These are phyloP conservation scores for Cladophialophora chaetospira DNA, from an alignment of 2,329 filamentous ascomycete genomes.

Conservation along the genomic window DNA sequence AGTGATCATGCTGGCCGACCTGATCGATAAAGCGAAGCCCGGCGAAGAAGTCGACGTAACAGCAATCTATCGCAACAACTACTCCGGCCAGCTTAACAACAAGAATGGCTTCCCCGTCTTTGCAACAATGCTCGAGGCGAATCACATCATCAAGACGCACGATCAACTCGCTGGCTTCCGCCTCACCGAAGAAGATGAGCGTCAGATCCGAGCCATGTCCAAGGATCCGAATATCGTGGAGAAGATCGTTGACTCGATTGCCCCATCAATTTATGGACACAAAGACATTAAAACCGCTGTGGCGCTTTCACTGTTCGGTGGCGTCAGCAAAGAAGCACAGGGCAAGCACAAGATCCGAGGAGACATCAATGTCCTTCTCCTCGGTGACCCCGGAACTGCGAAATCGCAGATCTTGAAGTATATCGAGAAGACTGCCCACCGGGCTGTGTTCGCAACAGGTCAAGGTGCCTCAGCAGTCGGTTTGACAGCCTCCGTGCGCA, in stretches of 20 bases:
- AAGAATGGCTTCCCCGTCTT: constrained; percentile 99
- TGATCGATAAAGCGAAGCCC: constrained; percentile 95
- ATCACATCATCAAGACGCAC: constrained; percentile 94
- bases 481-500: constrained; percentile 93
- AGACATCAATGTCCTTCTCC: constrained; percentile 94
- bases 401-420: constrained; percentile 98
- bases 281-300: constrained; percentile 96
- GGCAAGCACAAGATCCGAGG: constrained; percentile 89
- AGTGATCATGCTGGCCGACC: constrained; percentile 92
- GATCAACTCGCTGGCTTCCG: constrained; percentile 97
- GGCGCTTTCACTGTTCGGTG: constrained; percentile 89
- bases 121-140: constrained; percentile 94
- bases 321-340: constrained; percentile 86
- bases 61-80: constrained; percentile 96
- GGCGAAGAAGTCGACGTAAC: constrained; percentile 98
- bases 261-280: constrained; percentile 96
- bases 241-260: constrained; percentile 88
- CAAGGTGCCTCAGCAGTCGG: constrained; percentile 96
- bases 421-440: constrained; percentile 93
- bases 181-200: constrained; percentile 92
- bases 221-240: constrained; percentile 90
- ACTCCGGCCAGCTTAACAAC: constrained; percentile 96
- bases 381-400: constrained; percentile 95
- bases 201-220: constrained; percentile 81
- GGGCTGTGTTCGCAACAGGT: constrained; percentile 95